These are phyloP conservation scores for Phialophora verrucosa DNA, from an alignment of 2,329 filamentous ascomycete species.

Conservation along the genomic window DNA sequence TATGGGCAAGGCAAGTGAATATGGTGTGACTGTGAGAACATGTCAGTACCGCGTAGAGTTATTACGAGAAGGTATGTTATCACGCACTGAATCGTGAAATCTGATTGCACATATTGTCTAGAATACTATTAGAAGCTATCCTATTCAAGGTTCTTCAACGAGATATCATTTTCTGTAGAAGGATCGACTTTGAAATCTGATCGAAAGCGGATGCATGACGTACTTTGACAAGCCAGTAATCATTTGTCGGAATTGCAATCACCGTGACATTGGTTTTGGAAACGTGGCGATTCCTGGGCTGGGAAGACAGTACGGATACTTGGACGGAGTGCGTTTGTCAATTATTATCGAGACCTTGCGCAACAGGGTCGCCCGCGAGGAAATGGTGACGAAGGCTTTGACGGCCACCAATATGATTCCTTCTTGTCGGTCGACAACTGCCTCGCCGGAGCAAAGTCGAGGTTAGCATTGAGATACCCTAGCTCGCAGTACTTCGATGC, in stretches of 20 bases:
- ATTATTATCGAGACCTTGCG: neutral
- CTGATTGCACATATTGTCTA: neutral
- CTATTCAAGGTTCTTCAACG: neutral
- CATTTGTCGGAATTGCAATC: neutral
- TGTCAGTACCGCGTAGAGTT: neutral
- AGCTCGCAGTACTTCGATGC: neutral
- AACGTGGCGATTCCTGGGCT: neutral
- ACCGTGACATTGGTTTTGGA: neutral
- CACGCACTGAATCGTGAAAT: neutral
- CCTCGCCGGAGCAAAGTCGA: too few species aligned
- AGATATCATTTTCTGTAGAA: neutral
- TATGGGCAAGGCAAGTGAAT: constrained; percentile 1
- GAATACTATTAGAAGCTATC: neutral
- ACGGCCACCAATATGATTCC: neutral
- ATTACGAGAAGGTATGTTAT: neutral
- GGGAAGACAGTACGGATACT: neutral
- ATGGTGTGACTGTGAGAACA: neutral
- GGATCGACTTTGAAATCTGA: neutral
- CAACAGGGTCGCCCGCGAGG: neutral
- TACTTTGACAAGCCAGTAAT: neutral
- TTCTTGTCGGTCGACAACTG: neutral
- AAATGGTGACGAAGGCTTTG: neutral
- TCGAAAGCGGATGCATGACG: neutral
- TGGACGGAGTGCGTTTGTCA: too few species aligned
- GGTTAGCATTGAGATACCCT: too few species aligned